Conservation (phyloP, 768 basidiomycete genomes). For the Suillus brevipes region DNA sequence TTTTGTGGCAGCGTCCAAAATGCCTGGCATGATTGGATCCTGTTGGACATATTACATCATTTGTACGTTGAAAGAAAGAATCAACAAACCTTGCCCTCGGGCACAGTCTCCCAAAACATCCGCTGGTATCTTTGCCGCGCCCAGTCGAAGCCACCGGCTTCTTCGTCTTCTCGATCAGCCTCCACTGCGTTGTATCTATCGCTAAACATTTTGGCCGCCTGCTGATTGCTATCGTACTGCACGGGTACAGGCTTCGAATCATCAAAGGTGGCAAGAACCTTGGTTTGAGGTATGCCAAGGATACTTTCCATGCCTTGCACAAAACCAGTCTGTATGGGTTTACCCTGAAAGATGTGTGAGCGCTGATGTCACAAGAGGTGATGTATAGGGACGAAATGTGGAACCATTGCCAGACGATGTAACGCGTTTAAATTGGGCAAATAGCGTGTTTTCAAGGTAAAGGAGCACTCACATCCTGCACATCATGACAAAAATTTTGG, state of each 20-base stretch:
- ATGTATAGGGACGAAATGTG: slow-evolving; percentile 60
- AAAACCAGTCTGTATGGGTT: slow-evolving; percentile 78
- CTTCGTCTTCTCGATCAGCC: slow-evolving; percentile 64
- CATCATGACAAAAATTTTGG: background rate
- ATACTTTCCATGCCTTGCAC: slow-evolving; percentile 77
- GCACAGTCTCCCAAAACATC: slow-evolving; percentile 77
- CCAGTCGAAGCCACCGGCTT: slow-evolving; percentile 48
- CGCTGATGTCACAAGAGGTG: slow-evolving; percentile 10
- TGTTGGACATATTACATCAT: slow-evolving; percentile 26
- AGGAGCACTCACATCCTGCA: slow-evolving; percentile 42
- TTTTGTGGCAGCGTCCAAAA: slow-evolving; percentile 49
- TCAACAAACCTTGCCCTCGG: slow-evolving; percentile 61
- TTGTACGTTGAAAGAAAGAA: background rate
- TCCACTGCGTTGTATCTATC: slow-evolving; percentile 50
- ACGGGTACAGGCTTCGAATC: slow-evolving; percentile 4
- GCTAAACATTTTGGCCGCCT: slow-evolving; percentile 2
- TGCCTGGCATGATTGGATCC: slow-evolving; percentile 63
- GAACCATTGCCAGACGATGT: slow-evolving; percentile 62
- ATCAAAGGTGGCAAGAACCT: slow-evolving; percentile 13
- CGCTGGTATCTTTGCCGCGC: slow-evolving; percentile 67
- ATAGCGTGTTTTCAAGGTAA: slow-evolving; percentile 56
- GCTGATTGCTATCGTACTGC: slow-evolving; percentile 11
- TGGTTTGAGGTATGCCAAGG: slow-evolving; percentile 52
- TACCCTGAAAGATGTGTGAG: slow-evolving; percentile 42
- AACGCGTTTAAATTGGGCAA: slow-evolving; percentile 67